Percentiles rank a stretch among this genome's conserved stretches.
phyloP scores from a whole-genome alignment of 169 alveolate genomes.

The Plasmodium gaboni region DNA sequence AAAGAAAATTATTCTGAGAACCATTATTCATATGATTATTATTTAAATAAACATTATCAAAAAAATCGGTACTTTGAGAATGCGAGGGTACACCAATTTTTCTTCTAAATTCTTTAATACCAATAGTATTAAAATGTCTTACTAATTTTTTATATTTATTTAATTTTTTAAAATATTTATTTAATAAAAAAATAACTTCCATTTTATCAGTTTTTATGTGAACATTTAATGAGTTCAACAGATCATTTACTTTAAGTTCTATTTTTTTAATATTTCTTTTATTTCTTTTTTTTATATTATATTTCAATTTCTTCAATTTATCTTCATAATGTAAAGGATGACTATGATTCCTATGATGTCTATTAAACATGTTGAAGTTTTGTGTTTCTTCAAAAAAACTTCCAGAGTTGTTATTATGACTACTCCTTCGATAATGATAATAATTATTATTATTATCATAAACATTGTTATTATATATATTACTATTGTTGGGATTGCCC shows the following conservation, averaged over 20 bases:
- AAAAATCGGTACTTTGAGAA: constrained; percentile 12
- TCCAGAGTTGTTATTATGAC: constrained; percentile 3
- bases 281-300: constrained; percentile 24
- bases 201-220: constrained; percentile 53
- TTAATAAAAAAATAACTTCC: constrained; percentile 43
- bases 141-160: constrained; percentile 26
- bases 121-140: constrained; percentile 32
- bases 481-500: not conserved
- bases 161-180: constrained; percentile 50
- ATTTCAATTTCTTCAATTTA: constrained; percentile 36
- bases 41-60: constrained; percentile 17
- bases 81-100: constrained; percentile 16
- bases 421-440: not conserved
- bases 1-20: not conserved
- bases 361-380: too few relatives aligned
- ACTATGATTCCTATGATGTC: not conserved
- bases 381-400: not conserved
- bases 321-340: constrained; percentile 3
- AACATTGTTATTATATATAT: not conserved
- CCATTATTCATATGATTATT: constrained; percentile 17
- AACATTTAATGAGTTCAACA: constrained; percentile 48
- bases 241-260: constrained; percentile 24
- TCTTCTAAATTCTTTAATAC: constrained; percentile 36
- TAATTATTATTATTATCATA: not conserved
- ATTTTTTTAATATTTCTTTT: constrained; percentile 51